These are phyloP conservation scores for Bruguiera gymnorhiza DNA, from an alignment of 345 rosid genomes.

Conservation along the genomic window DNA sequence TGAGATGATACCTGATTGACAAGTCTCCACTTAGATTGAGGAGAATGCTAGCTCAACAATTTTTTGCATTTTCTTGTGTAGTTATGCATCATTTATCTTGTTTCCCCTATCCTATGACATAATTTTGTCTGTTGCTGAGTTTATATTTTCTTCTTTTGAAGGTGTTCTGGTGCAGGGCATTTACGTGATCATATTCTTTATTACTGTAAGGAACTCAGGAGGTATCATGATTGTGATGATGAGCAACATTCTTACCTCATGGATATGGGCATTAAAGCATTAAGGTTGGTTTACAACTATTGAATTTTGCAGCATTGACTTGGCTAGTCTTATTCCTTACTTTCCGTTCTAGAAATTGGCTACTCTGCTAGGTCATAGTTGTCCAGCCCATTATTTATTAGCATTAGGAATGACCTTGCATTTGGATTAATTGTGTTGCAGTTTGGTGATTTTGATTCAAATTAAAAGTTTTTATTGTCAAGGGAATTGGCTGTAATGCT, in stretches of 20 bases:
- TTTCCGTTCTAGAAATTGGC: no score
- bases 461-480: no score
- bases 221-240: conserved; percentile 45
- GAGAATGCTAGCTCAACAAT: background rate
- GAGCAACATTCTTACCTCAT: conserved; percentile 59
- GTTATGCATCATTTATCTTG: background rate
- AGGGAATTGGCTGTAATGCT: no score
- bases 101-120: background rate
- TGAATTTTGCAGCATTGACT: background rate
- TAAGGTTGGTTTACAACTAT: conserved; percentile 49
- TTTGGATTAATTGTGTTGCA: background rate
- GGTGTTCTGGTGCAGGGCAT: conserved; percentile 97
- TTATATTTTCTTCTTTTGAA: conserved; percentile 21
- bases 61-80: background rate
- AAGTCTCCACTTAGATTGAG: background rate
- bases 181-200: conserved; percentile 69
- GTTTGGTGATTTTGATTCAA: background rate
- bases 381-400: no score
- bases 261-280: conserved; percentile 87
- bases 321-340: background rate
- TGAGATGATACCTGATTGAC: background rate
- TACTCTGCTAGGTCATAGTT: no score
- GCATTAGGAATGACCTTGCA: no score
- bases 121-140: conserved; percentile 15
- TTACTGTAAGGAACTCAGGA: conserved; percentile 62